These are phyloP conservation scores for thale cress (Arabidopsis thaliana) DNA, from an alignment of 345 rosid genomes.

Conservation along the genomic window DNA sequence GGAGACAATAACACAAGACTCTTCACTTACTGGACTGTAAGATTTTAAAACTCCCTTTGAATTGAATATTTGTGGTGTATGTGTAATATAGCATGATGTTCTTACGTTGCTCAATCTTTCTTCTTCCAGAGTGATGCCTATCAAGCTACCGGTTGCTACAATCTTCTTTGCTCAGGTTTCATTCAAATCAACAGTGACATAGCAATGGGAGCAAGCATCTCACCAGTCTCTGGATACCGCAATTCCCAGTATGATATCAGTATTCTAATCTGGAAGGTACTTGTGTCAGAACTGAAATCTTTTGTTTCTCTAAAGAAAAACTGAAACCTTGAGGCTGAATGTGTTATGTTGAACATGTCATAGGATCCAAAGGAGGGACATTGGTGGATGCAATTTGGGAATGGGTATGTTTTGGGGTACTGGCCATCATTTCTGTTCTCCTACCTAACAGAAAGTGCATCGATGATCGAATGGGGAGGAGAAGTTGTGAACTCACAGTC, in stretches of 20 bases:
- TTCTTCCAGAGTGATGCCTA: constrained; percentile 90
- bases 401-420: constrained; percentile 79
- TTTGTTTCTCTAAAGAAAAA: background rate
- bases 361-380: constrained; percentile 98
- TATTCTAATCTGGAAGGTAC: constrained; percentile 98
- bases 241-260: constrained; percentile 92
- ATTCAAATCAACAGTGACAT: constrained; percentile 89
- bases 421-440: constrained; percentile 99
- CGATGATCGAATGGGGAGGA: constrained; percentile 99
- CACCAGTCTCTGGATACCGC: constrained; percentile 86
- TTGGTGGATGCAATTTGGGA: constrained; percentile 99
- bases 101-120: constrained; percentile 12
- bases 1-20: constrained; percentile 99
- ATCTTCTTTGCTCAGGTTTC: constrained; percentile 96
- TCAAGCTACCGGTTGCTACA: constrained; percentile 99
- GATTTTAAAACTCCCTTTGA: constrained; percentile 32
- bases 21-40: constrained; percentile 99
- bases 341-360: constrained; percentile 11
- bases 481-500: constrained; percentile 92
- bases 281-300: background rate
- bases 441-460: constrained; percentile 89
- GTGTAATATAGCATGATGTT: background rate
- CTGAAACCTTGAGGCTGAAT: background rate
- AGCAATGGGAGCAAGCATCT: constrained; percentile 99
- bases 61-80: background rate